Evolutionary conservation across 768 basidiomycete genomes (phyloP).

Genomic region (Arthromyces matolae): DNA sequence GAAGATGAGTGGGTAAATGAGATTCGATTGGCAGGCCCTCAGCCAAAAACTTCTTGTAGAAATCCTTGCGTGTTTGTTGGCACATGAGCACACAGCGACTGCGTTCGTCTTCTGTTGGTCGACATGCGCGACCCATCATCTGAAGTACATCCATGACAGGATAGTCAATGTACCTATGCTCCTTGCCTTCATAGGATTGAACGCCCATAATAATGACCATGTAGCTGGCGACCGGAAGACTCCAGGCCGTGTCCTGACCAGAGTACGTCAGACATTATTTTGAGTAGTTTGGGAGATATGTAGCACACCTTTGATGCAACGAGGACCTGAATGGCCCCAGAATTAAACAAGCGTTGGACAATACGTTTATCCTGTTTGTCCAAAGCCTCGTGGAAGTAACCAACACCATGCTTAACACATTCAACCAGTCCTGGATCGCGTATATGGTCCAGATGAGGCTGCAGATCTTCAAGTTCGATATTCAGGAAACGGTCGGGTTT

Average conservation of each 20-base stretch:
- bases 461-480: conserved; percentile 75
- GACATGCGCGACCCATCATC: conserved; percentile 99
- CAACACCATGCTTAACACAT: conserved; percentile 84
- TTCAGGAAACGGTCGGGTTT: conserved; percentile 86
- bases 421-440: conserved; percentile 73
- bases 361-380: conserved; percentile 91
- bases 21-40: conserved; percentile 98
- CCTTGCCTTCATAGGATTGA: conserved; percentile 93
- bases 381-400: conserved; percentile 93
- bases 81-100: conserved; percentile 97
- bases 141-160: conserved; percentile 98
- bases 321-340: conserved; percentile 91
- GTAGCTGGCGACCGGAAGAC: conserved; percentile 86
- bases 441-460: conserved; percentile 85
- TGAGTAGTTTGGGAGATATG: background rate
- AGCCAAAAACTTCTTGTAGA: conserved; percentile 96
- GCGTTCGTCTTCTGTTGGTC: conserved; percentile 81
- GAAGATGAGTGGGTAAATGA: conserved; percentile 80
- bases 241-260: conserved; percentile 90
- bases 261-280: background rate
- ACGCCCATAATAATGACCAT: conserved; percentile 99
- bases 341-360: conserved; percentile 87
- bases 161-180: conserved; percentile 97
- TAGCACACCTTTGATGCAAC: conserved; percentile 81
- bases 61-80: conserved; percentile 96